Evolutionary conservation across 768 basidiomycete species (phyloP), one percentile per base, ranked within the genome.

Genomic region (Pleurotus sapidus): DNA sequence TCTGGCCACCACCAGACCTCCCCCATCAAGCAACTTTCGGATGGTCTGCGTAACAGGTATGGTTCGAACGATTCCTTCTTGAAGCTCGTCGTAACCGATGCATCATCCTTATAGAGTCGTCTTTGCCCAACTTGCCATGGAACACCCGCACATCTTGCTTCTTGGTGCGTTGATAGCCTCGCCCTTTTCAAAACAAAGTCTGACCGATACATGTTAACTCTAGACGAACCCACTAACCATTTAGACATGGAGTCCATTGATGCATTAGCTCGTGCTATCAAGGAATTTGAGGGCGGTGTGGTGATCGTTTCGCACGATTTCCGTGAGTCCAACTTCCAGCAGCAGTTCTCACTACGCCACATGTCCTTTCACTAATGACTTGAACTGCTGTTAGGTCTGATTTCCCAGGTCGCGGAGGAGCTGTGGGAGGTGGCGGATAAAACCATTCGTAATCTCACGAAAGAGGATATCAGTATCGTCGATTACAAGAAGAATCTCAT

Each of bases 301-400:
- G 97, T 98, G 64, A 98, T 99, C 70, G 97, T 99, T 61, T 98
- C 95, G 48, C 97, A 98, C 78, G 96, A 99, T 74, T 99, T 99
- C 90, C 91, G 96, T 92, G 65, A 63, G 89, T 83, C 3, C 9
- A 34, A 11, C 30, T 34, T 34, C 23, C 56, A 53, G 18, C 8
- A 14, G 54, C 20, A 17, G 14, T 9, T 50, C n/a, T 15, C 30
- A 30, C 56, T 25, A 34, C 30, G 15, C 12, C n/a, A 15, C 15
- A 27, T 50, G 45, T n/a, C 57, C 55, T 12, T n/a, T 43, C 14
- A 53, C 24, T 46, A 37, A 40, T 43, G 39, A n/a, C 42, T 24
- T 53, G 40, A 45, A 34, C 30, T 34, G 8, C 30, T 9, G 3
- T 58, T 64, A 93, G 91, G 91, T 65, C 86, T 98, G 62, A 98